Evolutionary conservation across 2,329 filamentous ascomycete species (phyloP).

Genomic region (Coniosporium tulheliwenetii): DNA sequence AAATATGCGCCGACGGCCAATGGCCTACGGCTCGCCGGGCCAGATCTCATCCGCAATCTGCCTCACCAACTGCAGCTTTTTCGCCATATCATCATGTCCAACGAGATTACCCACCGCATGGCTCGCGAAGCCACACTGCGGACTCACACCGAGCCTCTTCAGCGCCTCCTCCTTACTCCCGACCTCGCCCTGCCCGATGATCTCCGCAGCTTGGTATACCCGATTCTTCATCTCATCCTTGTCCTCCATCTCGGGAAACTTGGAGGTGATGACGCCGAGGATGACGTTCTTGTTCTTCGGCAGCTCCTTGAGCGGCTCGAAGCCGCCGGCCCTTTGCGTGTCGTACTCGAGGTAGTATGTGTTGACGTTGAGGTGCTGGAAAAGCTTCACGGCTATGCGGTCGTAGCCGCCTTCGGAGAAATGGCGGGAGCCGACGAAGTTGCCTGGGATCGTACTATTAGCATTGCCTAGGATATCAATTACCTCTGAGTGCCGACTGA

Average conservation of each 20-base stretch:
- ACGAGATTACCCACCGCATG: conserved; percentile 57
- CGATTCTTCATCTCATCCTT: conserved; percentile 30
- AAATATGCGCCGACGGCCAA: too few relatives aligned
- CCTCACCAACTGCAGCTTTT: conserved; percentile 52
- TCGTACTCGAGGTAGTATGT: conserved; percentile 26
- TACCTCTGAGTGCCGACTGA: conserved; percentile 16
- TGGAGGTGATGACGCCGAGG: conserved; percentile 29
- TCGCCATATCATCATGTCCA: conserved; percentile 50
- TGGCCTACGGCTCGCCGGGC: conserved; percentile 27
- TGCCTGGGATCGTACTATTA: conserved; percentile 13
- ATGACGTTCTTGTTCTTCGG: conserved; percentile 32
- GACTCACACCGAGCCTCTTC: conserved; percentile 50
- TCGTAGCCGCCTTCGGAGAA: conserved; percentile 33
- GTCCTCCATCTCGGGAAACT: conserved; percentile 29
- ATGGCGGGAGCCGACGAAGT: conserved; percentile 29
- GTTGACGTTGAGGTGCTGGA: conserved; percentile 16
- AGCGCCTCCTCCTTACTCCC: conserved; percentile 52
- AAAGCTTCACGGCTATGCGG: conserved; percentile 23
- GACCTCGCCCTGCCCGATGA: conserved; percentile 45
- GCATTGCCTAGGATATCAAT: not conserved
- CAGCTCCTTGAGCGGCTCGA: conserved; percentile 28
- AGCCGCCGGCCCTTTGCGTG: conserved; percentile 30
- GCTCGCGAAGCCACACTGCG: conserved; percentile 60
- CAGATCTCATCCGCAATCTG: conserved; percentile 57
- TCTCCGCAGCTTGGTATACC: conserved; percentile 40